A percentile compares a stretch with the other conserved stretches of the same genome.
These are phyloP conservation scores for Lactarius pseudohatsudake DNA, from an alignment of 768 basidiomycete species.

Conservation along the genomic window DNA sequence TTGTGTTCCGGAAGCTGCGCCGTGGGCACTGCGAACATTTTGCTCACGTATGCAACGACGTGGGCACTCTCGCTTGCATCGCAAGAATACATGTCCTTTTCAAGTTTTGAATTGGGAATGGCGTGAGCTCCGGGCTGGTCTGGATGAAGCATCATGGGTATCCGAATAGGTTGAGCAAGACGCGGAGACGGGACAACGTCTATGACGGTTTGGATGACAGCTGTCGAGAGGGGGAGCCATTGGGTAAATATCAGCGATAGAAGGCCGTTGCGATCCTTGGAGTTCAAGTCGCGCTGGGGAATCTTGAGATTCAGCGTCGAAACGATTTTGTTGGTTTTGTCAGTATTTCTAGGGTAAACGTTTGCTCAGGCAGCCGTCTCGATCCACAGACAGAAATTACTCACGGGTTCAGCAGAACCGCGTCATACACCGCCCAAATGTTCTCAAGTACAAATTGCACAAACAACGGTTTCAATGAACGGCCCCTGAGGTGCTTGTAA, in stretches of 20 bases:
- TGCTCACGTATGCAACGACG: conserved; percentile 89
- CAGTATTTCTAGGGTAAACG: conserved; percentile 63
- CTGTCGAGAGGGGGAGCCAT: conserved; percentile 93
- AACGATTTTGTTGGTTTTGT: conserved; percentile 88
- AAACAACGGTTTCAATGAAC: conserved; percentile 89
- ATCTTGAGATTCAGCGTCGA: conserved; percentile 79
- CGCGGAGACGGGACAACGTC: conserved; percentile 92
- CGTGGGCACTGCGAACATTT: conserved; percentile 92
- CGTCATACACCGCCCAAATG: conserved; percentile 96
- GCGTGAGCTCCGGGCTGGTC: conserved; percentile 60
- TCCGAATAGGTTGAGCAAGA: conserved; percentile 73
- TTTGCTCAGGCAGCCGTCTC: conserved; percentile 1
- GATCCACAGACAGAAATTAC: conserved; percentile 39
- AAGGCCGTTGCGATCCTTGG: conserved; percentile 85
- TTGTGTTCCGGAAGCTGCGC: conserved; percentile 87
- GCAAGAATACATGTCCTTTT: conserved; percentile 77
- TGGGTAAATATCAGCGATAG: conserved; percentile 88
- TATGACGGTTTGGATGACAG: conserved; percentile 87
- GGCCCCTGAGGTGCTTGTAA: conserved; percentile 84
- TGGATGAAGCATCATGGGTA: conserved; percentile 92
- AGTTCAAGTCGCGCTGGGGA: conserved; percentile 82
- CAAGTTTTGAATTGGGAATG: conserved; percentile 75
- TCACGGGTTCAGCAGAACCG: conserved; percentile 83
- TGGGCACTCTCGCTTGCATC: conserved; percentile 55
- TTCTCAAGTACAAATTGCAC: conserved; percentile 98